Percentiles rank a stretch among this genome's conserved stretches.
Evolutionary conservation across 495 filamentous ascomycete genomes (phyloP).

Genomic region (Cercophora newfieldiana): DNA sequence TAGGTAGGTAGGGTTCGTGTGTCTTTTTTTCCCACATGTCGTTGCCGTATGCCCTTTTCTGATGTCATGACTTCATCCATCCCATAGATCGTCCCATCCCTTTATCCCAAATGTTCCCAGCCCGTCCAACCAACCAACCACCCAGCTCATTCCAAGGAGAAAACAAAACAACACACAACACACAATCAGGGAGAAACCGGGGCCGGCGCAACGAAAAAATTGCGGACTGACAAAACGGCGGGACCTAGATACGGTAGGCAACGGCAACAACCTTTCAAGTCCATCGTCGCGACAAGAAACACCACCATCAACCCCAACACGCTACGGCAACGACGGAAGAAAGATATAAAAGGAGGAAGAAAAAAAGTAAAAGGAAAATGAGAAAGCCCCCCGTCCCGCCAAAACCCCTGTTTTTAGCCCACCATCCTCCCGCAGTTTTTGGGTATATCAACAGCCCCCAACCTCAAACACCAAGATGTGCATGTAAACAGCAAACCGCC

Average conservation of each 20-base stretch:
- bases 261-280: no score
- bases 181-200: not conserved
- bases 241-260: no score
- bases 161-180: conserved; percentile 1
- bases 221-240: no score
- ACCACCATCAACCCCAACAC: conserved; percentile 4
- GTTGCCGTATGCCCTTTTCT: not conserved
- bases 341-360: not conserved
- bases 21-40: not conserved
- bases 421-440: not conserved
- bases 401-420: not conserved
- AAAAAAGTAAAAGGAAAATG: not conserved
- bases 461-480: conserved; percentile 2
- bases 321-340: not conserved
- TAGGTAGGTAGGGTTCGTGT: no score
- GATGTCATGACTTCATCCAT: conserved; percentile 26
- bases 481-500: not conserved
- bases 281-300: not conserved
- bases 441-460: conserved; percentile 21
- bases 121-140: conserved; percentile 9
- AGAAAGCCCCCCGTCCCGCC: not conserved
- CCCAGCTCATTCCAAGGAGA: conserved; percentile 16
- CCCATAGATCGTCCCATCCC: conserved; percentile 3
- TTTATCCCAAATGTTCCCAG: conserved; percentile 18
- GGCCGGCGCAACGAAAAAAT: not conserved